Evolutionary conservation across 768 basidiomycete species (phyloP), one percentile per base, ranked within the genome.

Genomic region (Lactarius sp.): DNA sequence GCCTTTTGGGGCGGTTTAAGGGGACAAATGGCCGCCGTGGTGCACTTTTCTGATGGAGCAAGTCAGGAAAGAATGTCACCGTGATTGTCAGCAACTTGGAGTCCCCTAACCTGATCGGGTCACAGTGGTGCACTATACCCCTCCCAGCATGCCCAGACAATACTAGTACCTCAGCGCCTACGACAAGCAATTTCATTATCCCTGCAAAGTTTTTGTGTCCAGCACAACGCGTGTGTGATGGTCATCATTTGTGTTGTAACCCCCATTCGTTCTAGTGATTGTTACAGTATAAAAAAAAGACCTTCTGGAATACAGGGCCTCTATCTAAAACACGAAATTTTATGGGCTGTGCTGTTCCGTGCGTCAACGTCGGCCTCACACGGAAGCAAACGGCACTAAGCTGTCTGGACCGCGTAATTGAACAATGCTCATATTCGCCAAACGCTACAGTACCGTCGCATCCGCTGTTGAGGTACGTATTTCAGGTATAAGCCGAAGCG

Each of bases 1-100:
- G 9, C 53, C 18, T 33, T 39, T 47, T 49, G 50, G 18, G 54
- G 49, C 49, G 39, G 36, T 9, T 27, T 68, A 71, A 69, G 75
- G 66, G 71, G 73, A 75, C 5, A 18, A 55, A 20, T 42, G n/a
- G 27, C 56, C 41, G 58, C 47, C 59, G 12, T 54, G 16, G 27
- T 46, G n/a, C 49, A 52, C 33, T 4, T 59, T 60, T 65, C 64
- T 65, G 64, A 65, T 65, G 58, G 59, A 39, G 53, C 56, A 39
- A 50, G 14, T 62, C 49, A 52, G 16, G 56, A 62, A 55, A 14
- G 16, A 56, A 50, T 60, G 63, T 51, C 41, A 50, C 4, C 56
- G 52, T 56, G 39, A 59, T 7, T 60, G 52, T 56, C 47, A 59
- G 58, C 16, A 41, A 56, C 8, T 20, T 13, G 36, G 47, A 37